Evolutionary conservation across 2,329 filamentous ascomycete species (phyloP).

Genomic region (Beauveria australis): DNA sequence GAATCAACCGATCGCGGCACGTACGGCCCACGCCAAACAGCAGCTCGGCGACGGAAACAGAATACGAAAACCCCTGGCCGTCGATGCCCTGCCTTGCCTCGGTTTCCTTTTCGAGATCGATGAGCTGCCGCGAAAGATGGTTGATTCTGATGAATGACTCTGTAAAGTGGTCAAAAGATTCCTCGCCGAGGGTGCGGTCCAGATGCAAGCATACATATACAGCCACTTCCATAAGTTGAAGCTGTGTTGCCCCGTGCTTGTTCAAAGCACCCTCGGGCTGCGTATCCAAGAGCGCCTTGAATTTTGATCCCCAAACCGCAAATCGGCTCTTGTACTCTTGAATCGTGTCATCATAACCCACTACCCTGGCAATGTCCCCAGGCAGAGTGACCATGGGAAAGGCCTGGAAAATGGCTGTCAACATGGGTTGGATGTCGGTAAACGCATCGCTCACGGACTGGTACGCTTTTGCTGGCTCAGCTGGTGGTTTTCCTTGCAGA

Average conservation of each 20-base stretch:
- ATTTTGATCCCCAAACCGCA: neutral
- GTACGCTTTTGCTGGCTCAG: neutral
- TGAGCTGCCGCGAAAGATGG: neutral
- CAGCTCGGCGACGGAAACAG: constrained; percentile 1
- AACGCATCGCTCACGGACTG: constrained; percentile 3
- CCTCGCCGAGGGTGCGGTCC: neutral
- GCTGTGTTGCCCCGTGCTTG: neutral
- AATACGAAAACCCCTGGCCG: constrained; percentile 5
- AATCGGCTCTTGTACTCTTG: neutral
- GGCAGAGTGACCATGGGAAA: constrained; percentile 6
- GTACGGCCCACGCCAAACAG: constrained; percentile 2
- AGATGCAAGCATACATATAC: neutral
- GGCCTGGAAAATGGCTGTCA: constrained; percentile 1
- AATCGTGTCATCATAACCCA: neutral
- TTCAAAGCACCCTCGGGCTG: neutral
- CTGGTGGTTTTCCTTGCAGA: neutral
- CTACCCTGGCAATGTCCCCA: neutral
- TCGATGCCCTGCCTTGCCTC: constrained; percentile 4
- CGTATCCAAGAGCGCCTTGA: neutral
- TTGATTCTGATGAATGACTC: neutral
- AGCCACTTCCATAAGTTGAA: constrained; percentile 6
- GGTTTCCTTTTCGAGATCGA: neutral
- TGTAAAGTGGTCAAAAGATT: neutral
- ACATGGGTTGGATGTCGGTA: neutral
- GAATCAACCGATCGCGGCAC: neutral